phyloP scores from a whole-genome alignment of 176 grass and related monocot genomes.

The Ensete glaucum region DNA sequence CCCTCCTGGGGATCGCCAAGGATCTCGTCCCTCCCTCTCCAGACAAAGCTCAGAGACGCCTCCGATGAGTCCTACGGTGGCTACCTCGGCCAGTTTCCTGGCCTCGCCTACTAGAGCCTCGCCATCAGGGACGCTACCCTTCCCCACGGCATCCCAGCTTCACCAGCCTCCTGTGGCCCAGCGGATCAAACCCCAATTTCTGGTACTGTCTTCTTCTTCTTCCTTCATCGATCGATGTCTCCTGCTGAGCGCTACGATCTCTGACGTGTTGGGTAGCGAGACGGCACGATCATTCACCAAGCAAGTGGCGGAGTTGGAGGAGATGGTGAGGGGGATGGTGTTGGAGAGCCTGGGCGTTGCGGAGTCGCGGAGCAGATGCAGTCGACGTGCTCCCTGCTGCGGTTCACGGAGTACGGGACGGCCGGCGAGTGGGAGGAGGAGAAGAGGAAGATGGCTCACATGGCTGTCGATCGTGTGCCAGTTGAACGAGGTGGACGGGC shows the following conservation, averaged over 20 bases:
- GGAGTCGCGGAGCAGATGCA: background rate
- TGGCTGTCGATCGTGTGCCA: conserved; percentile 9
- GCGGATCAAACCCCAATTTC: background rate
- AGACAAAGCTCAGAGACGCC: background rate
- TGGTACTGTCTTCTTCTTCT: background rate
- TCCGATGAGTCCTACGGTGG: background rate
- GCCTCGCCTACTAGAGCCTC: background rate
- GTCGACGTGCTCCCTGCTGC: background rate
- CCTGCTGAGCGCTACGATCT: background rate
- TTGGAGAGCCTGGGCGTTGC: conserved; percentile 10
- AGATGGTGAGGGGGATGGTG: conserved; percentile 6
- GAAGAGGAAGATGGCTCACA: background rate
- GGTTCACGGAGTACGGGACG: background rate
- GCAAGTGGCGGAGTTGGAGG: conserved; percentile 1
- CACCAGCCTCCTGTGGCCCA: background rate
- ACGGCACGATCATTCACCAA: background rate
- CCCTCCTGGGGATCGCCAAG: background rate
- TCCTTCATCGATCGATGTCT: background rate
- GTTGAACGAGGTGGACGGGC: conserved; percentile 1
- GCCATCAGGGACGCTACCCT: background rate
- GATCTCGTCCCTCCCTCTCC: background rate
- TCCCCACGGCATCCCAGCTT: background rate
- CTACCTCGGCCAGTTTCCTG: background rate
- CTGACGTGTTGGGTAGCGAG: background rate
- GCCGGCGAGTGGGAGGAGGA: background rate